Evolutionary conservation across 148 eudicot genomes (phyloP).

Genomic region (Pharnaceum exiguum): DNA sequence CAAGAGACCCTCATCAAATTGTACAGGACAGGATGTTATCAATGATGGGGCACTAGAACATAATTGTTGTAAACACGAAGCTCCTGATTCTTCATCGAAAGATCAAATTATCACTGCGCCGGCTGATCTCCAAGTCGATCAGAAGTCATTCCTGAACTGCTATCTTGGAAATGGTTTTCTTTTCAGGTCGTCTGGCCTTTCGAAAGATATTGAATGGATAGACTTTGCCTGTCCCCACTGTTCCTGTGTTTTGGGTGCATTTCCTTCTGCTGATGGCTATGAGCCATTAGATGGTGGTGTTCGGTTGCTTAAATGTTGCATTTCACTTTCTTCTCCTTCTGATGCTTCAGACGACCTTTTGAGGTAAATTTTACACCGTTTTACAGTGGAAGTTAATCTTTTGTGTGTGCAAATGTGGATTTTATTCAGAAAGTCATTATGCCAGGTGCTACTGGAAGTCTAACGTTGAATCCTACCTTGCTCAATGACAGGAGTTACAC

Average conservation of each 20-base stretch:
- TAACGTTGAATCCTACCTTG: neutral
- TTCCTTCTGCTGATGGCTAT: constrained; percentile 45
- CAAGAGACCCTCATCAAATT: neutral
- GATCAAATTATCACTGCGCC: constrained; percentile 23
- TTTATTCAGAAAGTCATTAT: neutral
- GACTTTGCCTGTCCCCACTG: constrained; percentile 67
- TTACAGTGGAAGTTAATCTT: neutral
- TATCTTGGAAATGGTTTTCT: constrained; percentile 81
- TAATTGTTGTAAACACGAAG: constrained; percentile 32
- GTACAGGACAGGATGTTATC: neutral
- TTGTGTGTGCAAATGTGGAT: neutral
- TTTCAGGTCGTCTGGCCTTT: constrained; percentile 55
- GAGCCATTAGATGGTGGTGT: constrained; percentile 73
- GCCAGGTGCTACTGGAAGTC: neutral
- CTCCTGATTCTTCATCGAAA: constrained; percentile 21
- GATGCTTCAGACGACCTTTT: constrained; percentile 44
- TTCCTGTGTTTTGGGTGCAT: constrained; percentile 71
- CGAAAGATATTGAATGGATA: constrained; percentile 74
- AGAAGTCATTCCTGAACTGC: constrained; percentile 76
- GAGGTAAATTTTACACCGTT: constrained; percentile 35
- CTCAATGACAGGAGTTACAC: constrained; percentile 55
- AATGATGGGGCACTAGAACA: constrained; percentile 21
- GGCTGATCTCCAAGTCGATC: constrained; percentile 44
- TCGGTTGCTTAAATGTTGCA: constrained; percentile 73
- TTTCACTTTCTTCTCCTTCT: constrained; percentile 57